A percentile compares a stretch with the other conserved stretches of the same genome.
Evolutionary conservation across 331 rosid species (phyloP).

Genomic region (Ulmus americana): DNA sequence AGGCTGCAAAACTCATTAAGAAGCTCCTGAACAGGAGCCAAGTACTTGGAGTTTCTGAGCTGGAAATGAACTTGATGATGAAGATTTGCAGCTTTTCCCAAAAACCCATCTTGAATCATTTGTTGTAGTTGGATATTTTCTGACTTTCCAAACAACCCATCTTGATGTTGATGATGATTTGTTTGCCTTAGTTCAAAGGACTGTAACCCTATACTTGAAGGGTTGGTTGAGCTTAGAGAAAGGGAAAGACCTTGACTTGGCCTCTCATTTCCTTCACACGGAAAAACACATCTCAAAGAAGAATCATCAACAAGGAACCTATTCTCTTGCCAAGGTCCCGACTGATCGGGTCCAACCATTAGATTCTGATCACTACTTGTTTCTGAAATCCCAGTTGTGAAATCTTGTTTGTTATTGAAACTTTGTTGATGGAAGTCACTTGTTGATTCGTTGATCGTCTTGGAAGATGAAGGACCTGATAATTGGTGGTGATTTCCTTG

Average conservation of each 20-base stretch:
- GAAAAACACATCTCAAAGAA: constrained; percentile 70
- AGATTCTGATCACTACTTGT: constrained; percentile 41
- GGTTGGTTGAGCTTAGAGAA: constrained; percentile 65
- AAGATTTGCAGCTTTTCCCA: constrained; percentile 35
- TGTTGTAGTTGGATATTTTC: constrained; percentile 28
- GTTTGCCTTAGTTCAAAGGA: constrained; percentile 63
- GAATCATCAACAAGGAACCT: constrained; percentile 61
- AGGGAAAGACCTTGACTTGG: constrained; percentile 94
- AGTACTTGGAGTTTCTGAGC: constrained; percentile 53
- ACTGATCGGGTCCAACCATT: constrained; percentile 24
- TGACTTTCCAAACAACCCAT: constrained; percentile 29
- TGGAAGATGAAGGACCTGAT: constrained; percentile 41
- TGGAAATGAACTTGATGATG: constrained; percentile 38
- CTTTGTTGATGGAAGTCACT: constrained; percentile 20
- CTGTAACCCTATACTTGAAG: constrained; percentile 59
- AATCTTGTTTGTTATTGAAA: constrained; percentile 28
- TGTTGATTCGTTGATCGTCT: constrained; percentile 27
- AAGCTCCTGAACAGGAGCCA: constrained; percentile 62
- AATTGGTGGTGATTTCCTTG: constrained; percentile 19
- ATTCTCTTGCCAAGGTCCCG: constrained; percentile 30
- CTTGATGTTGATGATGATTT: constrained; percentile 30
- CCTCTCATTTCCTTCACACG: constrained; percentile 72
- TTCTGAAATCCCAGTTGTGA: constrained; percentile 43
- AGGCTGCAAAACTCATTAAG: constrained; percentile 86
- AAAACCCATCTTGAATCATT: constrained; percentile 30